These are phyloP conservation scores for Aspergillus spinulosporus DNA, from an alignment of 2,329 filamentous ascomycete genomes.

Conservation along the genomic window DNA sequence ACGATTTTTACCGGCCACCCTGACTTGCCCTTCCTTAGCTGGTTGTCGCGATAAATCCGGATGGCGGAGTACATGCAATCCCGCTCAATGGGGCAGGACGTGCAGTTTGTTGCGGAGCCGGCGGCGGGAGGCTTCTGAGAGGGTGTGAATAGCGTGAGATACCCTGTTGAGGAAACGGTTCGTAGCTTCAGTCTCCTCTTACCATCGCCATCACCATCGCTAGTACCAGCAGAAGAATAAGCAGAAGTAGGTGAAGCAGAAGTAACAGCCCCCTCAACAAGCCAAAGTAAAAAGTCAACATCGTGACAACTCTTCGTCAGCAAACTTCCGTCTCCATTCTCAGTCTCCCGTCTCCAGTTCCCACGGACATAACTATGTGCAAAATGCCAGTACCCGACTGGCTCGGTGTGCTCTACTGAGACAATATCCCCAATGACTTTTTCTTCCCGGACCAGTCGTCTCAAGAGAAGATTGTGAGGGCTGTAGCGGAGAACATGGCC, in stretches of 20 bases:
- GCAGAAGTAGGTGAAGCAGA: constrained; percentile 59
- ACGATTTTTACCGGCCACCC: constrained; percentile 86
- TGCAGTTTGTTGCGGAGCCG: constrained; percentile 79
- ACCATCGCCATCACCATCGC: background rate
- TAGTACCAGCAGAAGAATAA: background rate
- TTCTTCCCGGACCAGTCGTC: constrained; percentile 73
- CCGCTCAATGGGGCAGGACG: constrained; percentile 71
- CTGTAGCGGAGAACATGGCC: constrained; percentile 93
- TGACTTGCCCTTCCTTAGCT: constrained; percentile 66
- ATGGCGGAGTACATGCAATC: constrained; percentile 83
- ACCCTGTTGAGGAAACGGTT: constrained; percentile 71
- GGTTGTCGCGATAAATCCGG: constrained; percentile 73
- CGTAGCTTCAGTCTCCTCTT: background rate
- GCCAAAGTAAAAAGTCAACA: constrained; percentile 88
- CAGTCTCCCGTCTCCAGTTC: constrained; percentile 82
- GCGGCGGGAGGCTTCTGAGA: constrained; percentile 74
- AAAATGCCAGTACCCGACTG: constrained; percentile 96
- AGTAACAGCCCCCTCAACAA: constrained; percentile 56
- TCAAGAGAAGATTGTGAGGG: constrained; percentile 84
- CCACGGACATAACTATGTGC: constrained; percentile 85
- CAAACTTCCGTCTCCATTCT: constrained; percentile 72
- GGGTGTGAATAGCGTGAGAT: constrained; percentile 74
- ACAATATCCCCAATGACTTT: constrained; percentile 78
- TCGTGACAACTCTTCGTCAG: constrained; percentile 97
- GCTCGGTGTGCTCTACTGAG: constrained; percentile 87